Base-by-base conservation (phyloP, 306 rosid genomes). In the Castanospermum australe region DNA sequence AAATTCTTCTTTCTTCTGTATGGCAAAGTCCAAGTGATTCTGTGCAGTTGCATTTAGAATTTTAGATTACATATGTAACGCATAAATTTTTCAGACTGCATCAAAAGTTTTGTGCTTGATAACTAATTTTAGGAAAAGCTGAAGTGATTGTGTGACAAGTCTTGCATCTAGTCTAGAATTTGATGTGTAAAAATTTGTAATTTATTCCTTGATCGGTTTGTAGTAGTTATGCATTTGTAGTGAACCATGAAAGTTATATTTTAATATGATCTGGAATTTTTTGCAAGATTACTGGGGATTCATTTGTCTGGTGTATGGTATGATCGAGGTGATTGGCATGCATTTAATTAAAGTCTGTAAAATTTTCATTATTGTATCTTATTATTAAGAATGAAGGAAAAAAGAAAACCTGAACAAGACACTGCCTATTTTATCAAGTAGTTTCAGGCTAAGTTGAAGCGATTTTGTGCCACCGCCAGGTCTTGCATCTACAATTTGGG, bases 11-110 rank as follows among this genome's bases (percentile, higher is more conserved):
- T 8, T 50, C 55, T 22, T 11, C n/a, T 66, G 13, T 42, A 44
- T 2, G 35, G 6, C 33, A 20, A 30, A 73, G 61, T 73, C 66
- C 10, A 64, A 54, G 64, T 44, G 67, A 18, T 44, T 79, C 67
- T 69, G 50, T 36, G 75, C 73, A 28, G 66, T n/a, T 69, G 84
- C 63, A 14, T 78, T 62, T 78, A 42, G 69, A 54, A 56, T 67
- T 78, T 62, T 78, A 42, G 69, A 54, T 64, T 67, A 24, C 79
- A 75, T 56, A 75, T 79, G 70, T 6, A 36, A 60, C 57, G 36
- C 42, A 75, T 61, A 59, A 6, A 39, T 12, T 75, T 72, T 55
- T 21, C 24, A 15, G 81, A 44, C 79, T 56, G 77, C 61, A 66
- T 30, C 33, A 67, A 33, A 79, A 73, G 48, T 57, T 47, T 15